phyloP scores from a whole-genome alignment of 169 alveolate genomes.

The Sarcocystis neurona region DNA sequence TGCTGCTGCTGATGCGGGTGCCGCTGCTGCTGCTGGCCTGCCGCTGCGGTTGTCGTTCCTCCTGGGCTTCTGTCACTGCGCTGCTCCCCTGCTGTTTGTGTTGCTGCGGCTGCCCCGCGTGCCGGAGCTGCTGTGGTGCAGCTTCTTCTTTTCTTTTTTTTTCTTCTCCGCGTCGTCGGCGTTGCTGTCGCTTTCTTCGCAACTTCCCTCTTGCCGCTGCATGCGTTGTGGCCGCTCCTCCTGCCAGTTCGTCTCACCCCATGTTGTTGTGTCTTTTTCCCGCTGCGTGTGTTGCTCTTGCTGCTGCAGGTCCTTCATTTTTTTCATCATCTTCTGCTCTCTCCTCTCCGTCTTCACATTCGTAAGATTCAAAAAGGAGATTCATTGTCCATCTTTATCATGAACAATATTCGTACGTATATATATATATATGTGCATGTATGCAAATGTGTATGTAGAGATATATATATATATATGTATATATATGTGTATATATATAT shows the following conservation, averaged over 20 bases:
- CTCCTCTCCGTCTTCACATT: constrained; percentile 30
- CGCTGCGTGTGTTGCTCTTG: neutral
- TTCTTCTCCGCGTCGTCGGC: neutral
- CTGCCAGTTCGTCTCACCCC: neutral
- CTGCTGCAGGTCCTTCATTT: neutral
- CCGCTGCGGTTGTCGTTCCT: neutral
- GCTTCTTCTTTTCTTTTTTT: neutral
- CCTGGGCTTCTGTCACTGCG: neutral
- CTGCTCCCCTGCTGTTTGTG: neutral
- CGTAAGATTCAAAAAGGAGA: neutral
- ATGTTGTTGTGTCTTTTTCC: neutral
- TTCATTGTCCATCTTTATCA: neutral
- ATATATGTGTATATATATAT: neutral
- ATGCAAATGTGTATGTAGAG: neutral
- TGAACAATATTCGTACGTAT: neutral
- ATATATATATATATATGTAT: neutral
- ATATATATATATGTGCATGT: neutral
- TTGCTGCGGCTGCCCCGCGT: neutral
- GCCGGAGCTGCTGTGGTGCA: neutral
- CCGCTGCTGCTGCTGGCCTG: neutral
- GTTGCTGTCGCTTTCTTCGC: neutral
- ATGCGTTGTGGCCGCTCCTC: neutral
- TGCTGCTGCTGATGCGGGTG: neutral
- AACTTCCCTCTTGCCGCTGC: neutral
- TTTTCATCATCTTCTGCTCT: constrained; percentile 13